Evolutionary conservation across 2,329 filamentous ascomycete genomes (phyloP).

Genomic region (Diaporthe sp.): DNA sequence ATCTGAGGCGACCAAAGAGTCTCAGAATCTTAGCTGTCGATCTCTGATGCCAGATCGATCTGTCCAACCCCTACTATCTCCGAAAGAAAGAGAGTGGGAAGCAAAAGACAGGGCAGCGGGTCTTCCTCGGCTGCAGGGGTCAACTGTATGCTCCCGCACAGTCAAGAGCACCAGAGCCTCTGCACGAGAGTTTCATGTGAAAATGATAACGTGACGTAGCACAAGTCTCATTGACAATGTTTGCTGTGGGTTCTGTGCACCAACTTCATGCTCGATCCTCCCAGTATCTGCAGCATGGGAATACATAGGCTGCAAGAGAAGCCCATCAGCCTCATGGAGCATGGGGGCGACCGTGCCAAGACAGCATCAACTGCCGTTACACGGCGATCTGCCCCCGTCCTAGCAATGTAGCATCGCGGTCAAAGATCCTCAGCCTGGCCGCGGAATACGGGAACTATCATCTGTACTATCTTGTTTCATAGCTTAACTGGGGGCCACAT

Average conservation of each 20-base stretch:
- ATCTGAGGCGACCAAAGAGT: background rate
- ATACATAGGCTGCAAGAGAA: background rate
- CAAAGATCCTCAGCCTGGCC: conserved; percentile 4
- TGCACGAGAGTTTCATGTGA: conserved; percentile 10
- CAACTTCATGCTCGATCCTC: conserved; percentile 1
- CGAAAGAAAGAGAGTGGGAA: background rate
- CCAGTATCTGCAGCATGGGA: background rate
- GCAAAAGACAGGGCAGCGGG: background rate
- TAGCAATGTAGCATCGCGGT: conserved; percentile 15
- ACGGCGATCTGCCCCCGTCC: conserved; percentile 12
- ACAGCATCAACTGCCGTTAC: conserved; percentile 20
- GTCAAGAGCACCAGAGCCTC: background rate
- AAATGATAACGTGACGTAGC: background rate
- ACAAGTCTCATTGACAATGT: background rate
- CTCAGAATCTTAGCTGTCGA: background rate
- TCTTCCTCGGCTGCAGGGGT: background rate
- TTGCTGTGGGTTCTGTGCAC: background rate
- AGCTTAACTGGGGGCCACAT: background rate
- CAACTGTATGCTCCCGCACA: background rate
- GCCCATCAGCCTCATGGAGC: background rate
- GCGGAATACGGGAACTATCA: conserved; percentile 24
- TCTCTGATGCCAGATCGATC: background rate
- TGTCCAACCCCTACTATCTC: background rate
- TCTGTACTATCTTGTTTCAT: conserved; percentile 22
- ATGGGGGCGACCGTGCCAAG: conserved; percentile 1